phyloP scores from a whole-genome alignment of 345 rosid species.

The Populus simonii region DNA sequence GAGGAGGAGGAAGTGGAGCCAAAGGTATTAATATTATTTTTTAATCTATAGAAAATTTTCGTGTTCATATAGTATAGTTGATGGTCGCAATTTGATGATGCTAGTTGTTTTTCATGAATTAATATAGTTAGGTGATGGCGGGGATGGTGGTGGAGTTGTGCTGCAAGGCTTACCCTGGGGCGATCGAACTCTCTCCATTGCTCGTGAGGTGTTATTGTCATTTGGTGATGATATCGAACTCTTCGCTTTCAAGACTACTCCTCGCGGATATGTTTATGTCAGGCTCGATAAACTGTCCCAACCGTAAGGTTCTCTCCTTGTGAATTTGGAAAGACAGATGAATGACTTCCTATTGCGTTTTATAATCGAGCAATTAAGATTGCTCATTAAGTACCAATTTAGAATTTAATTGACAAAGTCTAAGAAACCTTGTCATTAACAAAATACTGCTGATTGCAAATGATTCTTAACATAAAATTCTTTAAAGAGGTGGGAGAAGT shows the following conservation, averaged over 20 bases:
- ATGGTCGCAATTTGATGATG: neutral
- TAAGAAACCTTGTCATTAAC: too few species aligned
- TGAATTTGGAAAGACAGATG: too few species aligned
- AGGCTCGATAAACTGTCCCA: slow-evolving; percentile 73
- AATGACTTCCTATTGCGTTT: too few species aligned
- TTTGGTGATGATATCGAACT: slow-evolving; percentile 51
- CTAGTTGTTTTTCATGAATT: neutral
- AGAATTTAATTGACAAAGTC: too few species aligned
- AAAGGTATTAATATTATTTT: slow-evolving; percentile 27
- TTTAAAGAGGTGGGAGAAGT: too few species aligned
- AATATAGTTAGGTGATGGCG: slow-evolving; percentile 74
- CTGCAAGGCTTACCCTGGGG: slow-evolving; percentile 73
- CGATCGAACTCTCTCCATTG: slow-evolving; percentile 60
- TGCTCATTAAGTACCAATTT: too few species aligned
- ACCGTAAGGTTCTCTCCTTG: slow-evolving; percentile 40
- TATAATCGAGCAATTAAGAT: too few species aligned
- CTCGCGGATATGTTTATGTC: slow-evolving; percentile 73
- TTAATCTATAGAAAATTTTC: neutral
- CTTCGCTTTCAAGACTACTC: slow-evolving; percentile 74
- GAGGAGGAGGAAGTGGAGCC: slow-evolving; percentile 74
- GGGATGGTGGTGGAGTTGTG: slow-evolving; percentile 86
- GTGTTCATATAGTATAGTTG: neutral
- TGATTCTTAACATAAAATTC: too few species aligned
- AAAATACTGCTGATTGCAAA: too few species aligned
- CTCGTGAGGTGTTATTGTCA: slow-evolving; percentile 46